Evolutionary conservation across 345 rosid genomes (phyloP), one percentile per base, ranked within the genome.

Genomic region (Mallotus nudiflorus): DNA sequence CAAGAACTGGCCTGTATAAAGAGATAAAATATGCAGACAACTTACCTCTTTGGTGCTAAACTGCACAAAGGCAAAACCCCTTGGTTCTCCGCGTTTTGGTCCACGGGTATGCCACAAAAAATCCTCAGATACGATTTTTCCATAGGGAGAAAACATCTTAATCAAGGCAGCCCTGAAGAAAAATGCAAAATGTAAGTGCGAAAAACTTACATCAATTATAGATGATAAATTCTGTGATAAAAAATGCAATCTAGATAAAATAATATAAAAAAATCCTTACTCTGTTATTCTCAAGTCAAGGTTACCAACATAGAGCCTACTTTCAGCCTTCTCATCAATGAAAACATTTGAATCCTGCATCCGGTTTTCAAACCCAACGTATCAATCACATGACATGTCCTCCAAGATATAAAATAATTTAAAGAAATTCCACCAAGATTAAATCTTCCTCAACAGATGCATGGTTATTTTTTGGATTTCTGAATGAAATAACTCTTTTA

Each of bases 31-130:
- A 62, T 60, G 73, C 71, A 72, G 75, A 74, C 74, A 79, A 72
- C 77, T 78, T 87, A 93, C 97, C 97, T 87, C 96, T 88, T 88
- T 88, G 49, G 70, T 50, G 80, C 86, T 91, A 75, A 78, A 93
- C 66, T 93, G 87, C 65, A 93, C 75, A 78, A 91, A 93, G 58
- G 96, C 97, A 61, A 82, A 93, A 18, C 97, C 97, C 19, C 97
- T 87, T 44, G 98, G 98, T 62, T 86, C 89, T 75, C 98, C 98
- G 15, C 89, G 92, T 77, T 85, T 93, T 27, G 97, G 93, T 6
- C 98, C 98, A 4, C 91, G 91, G 22, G 93, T 91, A 70, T 93
- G 98, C 98, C 97, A 93, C 5, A 91, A 78, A 79, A 86, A 93
- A 73, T 93, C 97, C 80, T 93, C 97, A 0, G 97, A 88, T 57